Percentiles rank a stretch among this genome's conserved stretches.
These are phyloP conservation scores for Astragalus glycyphyllos DNA, from an alignment of 306 rosid species.

Conservation along the genomic window DNA sequence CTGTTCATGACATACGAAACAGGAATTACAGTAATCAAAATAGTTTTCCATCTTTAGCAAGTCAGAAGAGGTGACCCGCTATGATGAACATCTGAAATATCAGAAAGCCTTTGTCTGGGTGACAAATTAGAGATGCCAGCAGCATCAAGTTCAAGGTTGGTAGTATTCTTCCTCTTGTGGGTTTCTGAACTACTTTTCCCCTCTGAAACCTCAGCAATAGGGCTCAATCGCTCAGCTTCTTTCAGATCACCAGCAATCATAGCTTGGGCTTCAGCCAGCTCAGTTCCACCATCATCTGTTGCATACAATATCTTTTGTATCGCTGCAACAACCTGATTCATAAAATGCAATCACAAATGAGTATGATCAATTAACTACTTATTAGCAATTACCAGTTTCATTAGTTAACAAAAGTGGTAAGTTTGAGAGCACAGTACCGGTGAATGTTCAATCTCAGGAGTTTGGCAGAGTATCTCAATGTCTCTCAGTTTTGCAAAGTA, in stretches of 20 bases:
- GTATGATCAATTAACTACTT: not conserved
- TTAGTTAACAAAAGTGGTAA: not conserved
- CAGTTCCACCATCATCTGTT: conserved; percentile 73
- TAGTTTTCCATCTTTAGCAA: conserved; percentile 44
- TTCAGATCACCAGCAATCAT: conserved; percentile 54
- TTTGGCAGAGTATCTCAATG: conserved; percentile 89
- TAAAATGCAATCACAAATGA: not conserved
- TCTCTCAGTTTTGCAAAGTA: conserved; percentile 90
- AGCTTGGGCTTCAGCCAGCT: conserved; percentile 91
- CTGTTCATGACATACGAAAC: conserved; percentile 22
- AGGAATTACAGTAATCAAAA: conserved; percentile 18
- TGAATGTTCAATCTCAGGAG: conserved; percentile 71
- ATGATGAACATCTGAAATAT: conserved; percentile 84
- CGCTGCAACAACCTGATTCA: conserved; percentile 78
- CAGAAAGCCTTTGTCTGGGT: conserved; percentile 85
- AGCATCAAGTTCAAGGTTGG: conserved; percentile 74
- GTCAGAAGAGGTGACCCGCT: conserved; percentile 95
- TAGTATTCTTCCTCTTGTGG: conserved; percentile 75
- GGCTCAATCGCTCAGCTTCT: conserved; percentile 67
- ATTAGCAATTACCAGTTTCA: not conserved
- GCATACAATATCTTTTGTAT: conserved; percentile 90
- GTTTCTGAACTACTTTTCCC: conserved; percentile 71
- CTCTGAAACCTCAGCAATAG: conserved; percentile 79
- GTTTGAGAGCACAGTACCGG: conserved; percentile 49
- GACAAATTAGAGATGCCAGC: conserved; percentile 63